These are phyloP conservation scores for Gentiana straminea DNA, from an alignment of 257 asterid species.

Conservation along the genomic window DNA sequence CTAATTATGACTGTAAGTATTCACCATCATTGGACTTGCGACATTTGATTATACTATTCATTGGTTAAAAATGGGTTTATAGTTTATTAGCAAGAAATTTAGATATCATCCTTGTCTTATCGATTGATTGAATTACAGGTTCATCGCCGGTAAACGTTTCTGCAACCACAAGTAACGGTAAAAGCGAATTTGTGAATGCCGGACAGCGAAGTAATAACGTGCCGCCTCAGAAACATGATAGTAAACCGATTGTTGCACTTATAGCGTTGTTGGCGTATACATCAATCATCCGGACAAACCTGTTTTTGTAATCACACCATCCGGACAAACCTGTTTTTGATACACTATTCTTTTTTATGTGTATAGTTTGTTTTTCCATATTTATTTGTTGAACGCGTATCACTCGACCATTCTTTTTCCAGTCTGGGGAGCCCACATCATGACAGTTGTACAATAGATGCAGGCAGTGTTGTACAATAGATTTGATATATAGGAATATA, in stretches of 20 bases:
- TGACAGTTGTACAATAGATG: neutral
- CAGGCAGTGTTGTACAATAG: neutral
- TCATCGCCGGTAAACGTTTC: slow-evolving; percentile 67
- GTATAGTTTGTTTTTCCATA: slow-evolving; percentile 2
- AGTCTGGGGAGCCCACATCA: neutral
- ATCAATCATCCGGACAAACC: slow-evolving; percentile 23
- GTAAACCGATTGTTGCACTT: slow-evolving; percentile 13
- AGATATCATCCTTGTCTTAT: no score
- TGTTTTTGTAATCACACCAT: slow-evolving; percentile 29
- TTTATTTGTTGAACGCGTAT: slow-evolving; percentile 3
- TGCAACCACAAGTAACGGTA: slow-evolving; percentile 40
- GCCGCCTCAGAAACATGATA: slow-evolving; percentile 16
- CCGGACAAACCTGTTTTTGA: neutral
- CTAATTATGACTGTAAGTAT: slow-evolving; percentile 82
- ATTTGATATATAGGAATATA: neutral
- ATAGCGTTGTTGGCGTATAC: slow-evolving; percentile 33
- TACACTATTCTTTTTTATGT: neutral
- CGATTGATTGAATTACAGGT: slow-evolving; percentile 26
- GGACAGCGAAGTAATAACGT: slow-evolving; percentile 36
- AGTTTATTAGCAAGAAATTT: neutral
- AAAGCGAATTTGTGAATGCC: slow-evolving; percentile 60
- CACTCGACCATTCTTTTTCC: neutral
- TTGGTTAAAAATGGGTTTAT: neutral
- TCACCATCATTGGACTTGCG: neutral
- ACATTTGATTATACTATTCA: no score